Evolutionary conservation across 805 yeast species (phyloP).

Genomic region (Diddensiella santjacobensis): DNA sequence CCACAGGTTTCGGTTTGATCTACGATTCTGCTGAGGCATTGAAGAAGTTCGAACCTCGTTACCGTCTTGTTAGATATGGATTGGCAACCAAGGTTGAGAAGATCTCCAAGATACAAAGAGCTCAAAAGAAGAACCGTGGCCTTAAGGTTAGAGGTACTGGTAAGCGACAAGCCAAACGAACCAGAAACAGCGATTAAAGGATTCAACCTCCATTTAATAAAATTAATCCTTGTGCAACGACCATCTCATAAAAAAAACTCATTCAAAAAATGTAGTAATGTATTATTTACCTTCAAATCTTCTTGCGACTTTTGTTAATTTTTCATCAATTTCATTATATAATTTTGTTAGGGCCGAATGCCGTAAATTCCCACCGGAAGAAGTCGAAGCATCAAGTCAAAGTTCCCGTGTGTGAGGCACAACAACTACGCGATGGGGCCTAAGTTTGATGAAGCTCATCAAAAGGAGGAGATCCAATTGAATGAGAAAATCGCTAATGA

Average conservation of each 20-base stretch:
- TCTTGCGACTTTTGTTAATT: background rate
- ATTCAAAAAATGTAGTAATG: constrained; percentile 1
- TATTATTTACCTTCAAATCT: background rate
- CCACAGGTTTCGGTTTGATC: constrained; percentile 98
- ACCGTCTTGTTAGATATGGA: constrained; percentile 99
- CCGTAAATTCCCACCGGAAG: background rate
- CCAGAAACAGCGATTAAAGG: constrained; percentile 25
- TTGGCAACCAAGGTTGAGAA: constrained; percentile 93
- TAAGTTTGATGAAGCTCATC: constrained; percentile 2
- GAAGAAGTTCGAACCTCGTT: constrained; percentile 97
- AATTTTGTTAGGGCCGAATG: background rate
- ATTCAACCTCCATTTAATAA: background rate
- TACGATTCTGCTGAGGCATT: constrained; percentile 98
- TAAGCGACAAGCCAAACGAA: constrained; percentile 77
- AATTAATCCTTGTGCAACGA: background rate
- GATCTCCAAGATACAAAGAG: constrained; percentile 99
- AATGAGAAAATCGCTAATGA: constrained; percentile 26
- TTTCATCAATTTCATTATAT: no score
- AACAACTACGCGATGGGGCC: constrained; percentile 1
- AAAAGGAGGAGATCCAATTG: constrained; percentile 18
- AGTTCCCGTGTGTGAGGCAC: no score
- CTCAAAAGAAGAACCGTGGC: constrained; percentile 99
- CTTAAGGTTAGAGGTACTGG: constrained; percentile 99
- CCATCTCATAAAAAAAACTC: background rate
- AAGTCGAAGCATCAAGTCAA: no score